Evolutionary conservation across 1,284 basidiomycete genomes (phyloP), one percentile per base, ranked within the genome.

Genomic region (Rhodotorula glutinis): DNA sequence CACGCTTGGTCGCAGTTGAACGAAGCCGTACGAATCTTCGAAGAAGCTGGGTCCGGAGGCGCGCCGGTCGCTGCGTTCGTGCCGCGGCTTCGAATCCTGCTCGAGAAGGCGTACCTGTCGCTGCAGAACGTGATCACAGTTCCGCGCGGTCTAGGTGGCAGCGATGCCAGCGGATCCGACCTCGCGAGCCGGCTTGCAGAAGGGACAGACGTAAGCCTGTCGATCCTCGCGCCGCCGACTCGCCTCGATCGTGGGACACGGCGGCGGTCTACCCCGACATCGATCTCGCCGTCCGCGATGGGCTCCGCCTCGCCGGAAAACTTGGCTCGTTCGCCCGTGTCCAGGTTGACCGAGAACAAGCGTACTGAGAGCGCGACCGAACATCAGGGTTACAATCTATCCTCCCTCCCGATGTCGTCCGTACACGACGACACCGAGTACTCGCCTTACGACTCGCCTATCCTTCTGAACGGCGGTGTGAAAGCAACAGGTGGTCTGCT

Each of bases 1-100:
- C 65, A 72, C 49, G 63, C 74, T 29, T 75, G 74, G 74, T 41
- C 55, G 23, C 71, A 72, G 25, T 51, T 74, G 38, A 60, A 66
- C 23, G 56, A 70, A 3, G 72, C 74, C 7, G 55, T 71, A 38
- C 44, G 60, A 2, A 59, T 70, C 47, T 74, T 75, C 52, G 70
- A 67, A 29, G 29, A n/a, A 2, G 74, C 72, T 7, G 64, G 67
- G 4, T 11, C 51, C 9, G 52, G 41, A 7, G 70, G 70, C 11
- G 72, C 74, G 7, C 69, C 73, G n/a, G 69, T 69, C 56, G 61
- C 66, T 1, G 60, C 67, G 47, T 69, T 71, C 53, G 63, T 72
- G 9, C 67, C 69, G 4, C 66, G 74, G 2, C 63, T 75, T 13
- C 63, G 60, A 33, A 27, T 56, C 4, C 63, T 75, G 9, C 60